Evolutionary conservation across 441 rosid genomes (phyloP).

Genomic region (Euphorbia celastroides): DNA sequence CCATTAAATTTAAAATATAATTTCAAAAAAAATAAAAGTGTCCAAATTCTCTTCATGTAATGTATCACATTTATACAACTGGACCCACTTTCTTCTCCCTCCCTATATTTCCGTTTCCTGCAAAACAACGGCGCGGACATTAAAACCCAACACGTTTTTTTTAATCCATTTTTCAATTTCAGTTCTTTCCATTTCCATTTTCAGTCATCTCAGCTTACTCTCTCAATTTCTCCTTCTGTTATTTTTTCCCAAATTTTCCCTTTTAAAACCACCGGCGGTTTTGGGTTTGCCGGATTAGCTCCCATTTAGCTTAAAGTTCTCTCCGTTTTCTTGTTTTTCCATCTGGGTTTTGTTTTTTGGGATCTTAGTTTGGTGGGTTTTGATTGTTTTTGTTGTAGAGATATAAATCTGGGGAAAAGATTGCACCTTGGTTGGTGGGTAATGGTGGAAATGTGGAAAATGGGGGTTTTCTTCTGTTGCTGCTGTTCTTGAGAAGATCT

Average conservation of each 20-base stretch:
- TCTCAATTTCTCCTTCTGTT: background rate
- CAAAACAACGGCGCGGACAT: conserved; percentile 40
- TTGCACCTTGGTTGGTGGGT: background rate
- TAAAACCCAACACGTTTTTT: background rate
- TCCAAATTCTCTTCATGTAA: conserved; percentile 70
- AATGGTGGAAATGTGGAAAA: conserved; percentile 3
- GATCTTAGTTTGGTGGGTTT: conserved; percentile 11
- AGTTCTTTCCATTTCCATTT: background rate
- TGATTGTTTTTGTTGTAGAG: background rate
- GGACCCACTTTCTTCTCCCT: conserved; percentile 30
- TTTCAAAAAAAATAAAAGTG: conserved; percentile 15
- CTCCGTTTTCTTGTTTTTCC: background rate
- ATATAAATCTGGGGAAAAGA: background rate
- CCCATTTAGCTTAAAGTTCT: background rate
- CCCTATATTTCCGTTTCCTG: conserved; percentile 10
- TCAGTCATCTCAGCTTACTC: background rate
- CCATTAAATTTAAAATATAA: background rate
- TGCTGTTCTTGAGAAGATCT: conserved; percentile 7
- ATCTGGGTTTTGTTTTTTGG: background rate
- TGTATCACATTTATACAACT: background rate
- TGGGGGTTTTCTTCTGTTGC: background rate
- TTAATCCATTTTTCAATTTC: background rate
- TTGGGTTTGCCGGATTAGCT: background rate
- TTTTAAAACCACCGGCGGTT: conserved; percentile 14
- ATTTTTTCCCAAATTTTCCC: background rate